phyloP scores from a whole-genome alignment of 306 rosid genomes.

The Lotus japonicus region DNA sequence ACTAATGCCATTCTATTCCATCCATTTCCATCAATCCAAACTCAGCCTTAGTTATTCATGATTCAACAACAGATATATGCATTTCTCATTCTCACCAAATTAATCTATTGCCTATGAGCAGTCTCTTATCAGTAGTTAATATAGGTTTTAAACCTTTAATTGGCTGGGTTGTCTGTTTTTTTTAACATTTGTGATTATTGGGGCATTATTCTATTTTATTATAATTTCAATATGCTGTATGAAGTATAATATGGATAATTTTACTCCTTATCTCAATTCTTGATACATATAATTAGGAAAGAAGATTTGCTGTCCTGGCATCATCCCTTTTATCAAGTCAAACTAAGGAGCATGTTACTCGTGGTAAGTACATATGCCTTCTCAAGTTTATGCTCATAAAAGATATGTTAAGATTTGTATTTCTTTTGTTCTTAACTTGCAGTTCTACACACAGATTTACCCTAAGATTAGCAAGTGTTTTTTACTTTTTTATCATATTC shows the following conservation, averaged over 20 bases:
- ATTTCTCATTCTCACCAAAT: neutral
- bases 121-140: neutral
- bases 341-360: constrained; percentile 81
- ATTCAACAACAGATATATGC: neutral
- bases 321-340: constrained; percentile 91
- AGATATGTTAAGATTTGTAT: neutral
- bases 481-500: neutral
- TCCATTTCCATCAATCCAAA: neutral
- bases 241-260: constrained; percentile 4
- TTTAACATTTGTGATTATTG: neutral
- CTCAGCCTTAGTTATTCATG: neutral
- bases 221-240: neutral
- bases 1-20: neutral
- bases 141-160: neutral
- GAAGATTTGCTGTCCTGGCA: constrained; percentile 85
- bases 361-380: constrained; percentile 45
- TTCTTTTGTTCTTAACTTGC: neutral
- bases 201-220: neutral
- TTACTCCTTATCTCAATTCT: constrained; percentile 8
- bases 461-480: neutral
- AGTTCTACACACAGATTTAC: neutral
- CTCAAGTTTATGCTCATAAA: neutral
- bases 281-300: constrained; percentile 39
- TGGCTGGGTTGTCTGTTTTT: neutral
- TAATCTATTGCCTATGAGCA: neutral